Percentiles rank a stretch among this genome's conserved stretches.
These are phyloP conservation scores for Lichina pygmaea DNA, from an alignment of 495 filamentous ascomycete genomes.

Conservation along the genomic window DNA sequence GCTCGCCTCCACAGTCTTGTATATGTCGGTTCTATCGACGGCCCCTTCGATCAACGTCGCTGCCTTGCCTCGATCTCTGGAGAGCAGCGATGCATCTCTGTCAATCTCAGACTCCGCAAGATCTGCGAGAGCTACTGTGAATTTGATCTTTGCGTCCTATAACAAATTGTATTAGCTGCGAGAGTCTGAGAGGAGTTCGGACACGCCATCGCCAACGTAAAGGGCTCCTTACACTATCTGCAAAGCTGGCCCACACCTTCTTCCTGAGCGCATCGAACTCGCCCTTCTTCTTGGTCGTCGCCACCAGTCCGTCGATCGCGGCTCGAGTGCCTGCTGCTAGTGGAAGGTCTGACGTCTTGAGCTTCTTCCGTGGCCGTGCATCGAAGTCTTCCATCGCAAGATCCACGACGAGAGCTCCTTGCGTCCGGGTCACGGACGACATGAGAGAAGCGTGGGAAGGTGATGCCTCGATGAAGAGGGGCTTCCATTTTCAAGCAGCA, in stretches of 20 bases:
- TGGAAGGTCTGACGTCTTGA: slow-evolving; percentile 67
- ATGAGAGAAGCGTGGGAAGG: too few relatives aligned
- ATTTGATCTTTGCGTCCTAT: slow-evolving; percentile 38
- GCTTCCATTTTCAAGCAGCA: too few relatives aligned
- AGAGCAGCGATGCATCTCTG: slow-evolving; percentile 45
- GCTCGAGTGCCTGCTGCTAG: slow-evolving; percentile 40
- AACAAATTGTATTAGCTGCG: too few relatives aligned
- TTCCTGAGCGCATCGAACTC: slow-evolving; percentile 69
- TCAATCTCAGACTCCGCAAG: slow-evolving; percentile 63
- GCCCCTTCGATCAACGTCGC: slow-evolving; percentile 68
- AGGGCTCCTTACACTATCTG: slow-evolving; percentile 31
- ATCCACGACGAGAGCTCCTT: too few relatives aligned
- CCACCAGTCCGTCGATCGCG: slow-evolving; percentile 50
- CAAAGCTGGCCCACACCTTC: slow-evolving; percentile 53
- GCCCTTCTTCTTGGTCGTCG: slow-evolving; percentile 77
- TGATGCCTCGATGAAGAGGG: too few relatives aligned
- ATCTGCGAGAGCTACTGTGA: slow-evolving; percentile 37
- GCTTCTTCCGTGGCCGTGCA: slow-evolving; percentile 21
- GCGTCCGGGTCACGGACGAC: too few relatives aligned
- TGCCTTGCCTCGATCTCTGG: slow-evolving; percentile 53
- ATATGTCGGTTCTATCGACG: slow-evolving; percentile 56
- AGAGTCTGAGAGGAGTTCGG: not conserved
- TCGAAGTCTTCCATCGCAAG: not conserved
- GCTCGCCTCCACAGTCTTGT: slow-evolving; percentile 39
- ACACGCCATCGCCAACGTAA: not conserved